Evolutionary conservation across 495 filamentous ascomycete species (phyloP).

Genomic region (Cercophora sp.): DNA sequence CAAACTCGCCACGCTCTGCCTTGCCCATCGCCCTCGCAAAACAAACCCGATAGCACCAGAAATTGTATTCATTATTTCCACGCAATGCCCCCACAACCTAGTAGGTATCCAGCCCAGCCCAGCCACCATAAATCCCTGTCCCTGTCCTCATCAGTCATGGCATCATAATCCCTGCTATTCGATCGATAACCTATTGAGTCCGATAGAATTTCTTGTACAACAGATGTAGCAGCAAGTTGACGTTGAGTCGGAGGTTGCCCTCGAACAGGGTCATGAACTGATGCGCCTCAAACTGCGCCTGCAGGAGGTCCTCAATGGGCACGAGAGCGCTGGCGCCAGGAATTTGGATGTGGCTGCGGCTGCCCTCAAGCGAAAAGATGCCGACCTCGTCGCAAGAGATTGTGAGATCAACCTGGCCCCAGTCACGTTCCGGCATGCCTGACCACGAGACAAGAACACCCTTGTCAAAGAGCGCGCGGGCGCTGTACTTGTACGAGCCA

Average conservation of each 20-base stretch:
- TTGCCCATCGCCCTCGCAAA: too few species aligned
- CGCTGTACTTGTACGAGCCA: constrained; percentile 94
- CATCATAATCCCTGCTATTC: too few species aligned
- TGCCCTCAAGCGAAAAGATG: constrained; percentile 88
- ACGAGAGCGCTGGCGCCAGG: constrained; percentile 89
- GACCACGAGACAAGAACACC: constrained; percentile 88
- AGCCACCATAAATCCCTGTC: too few species aligned
- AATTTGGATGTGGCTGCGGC: constrained; percentile 89
- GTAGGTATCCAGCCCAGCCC: too few species aligned
- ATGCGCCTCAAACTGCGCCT: constrained; percentile 93
- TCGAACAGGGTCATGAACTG: constrained; percentile 95
- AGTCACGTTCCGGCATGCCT: constrained; percentile 80
- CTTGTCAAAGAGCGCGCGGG: constrained; percentile 82
- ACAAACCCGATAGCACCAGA: too few species aligned
- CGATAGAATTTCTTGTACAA: constrained; percentile 98
- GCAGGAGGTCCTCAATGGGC: constrained; percentile 87
- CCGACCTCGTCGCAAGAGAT: constrained; percentile 93
- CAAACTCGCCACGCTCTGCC: too few species aligned
- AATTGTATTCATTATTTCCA: too few species aligned
- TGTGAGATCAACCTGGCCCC: constrained; percentile 87
- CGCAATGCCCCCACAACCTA: too few species aligned
- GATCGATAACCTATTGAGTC: constrained; percentile 55
- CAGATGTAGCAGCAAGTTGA: constrained; percentile 91
- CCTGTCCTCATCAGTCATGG: too few species aligned
- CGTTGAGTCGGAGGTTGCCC: constrained; percentile 80